phyloP scores from a whole-genome alignment of 345 rosid genomes.

The Syzygium oleosum region DNA sequence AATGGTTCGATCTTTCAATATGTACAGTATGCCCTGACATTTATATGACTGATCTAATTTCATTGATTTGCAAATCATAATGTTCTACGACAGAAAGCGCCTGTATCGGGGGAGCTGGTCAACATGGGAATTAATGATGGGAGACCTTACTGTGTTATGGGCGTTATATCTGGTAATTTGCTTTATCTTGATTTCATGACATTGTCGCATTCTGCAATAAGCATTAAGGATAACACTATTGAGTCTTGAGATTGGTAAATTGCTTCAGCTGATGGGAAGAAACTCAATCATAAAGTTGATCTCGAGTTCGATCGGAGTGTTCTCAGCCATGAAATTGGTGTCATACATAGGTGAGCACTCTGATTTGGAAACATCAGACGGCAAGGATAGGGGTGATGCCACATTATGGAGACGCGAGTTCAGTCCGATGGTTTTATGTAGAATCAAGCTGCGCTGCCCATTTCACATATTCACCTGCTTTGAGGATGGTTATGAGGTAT shows the following conservation, averaged over 20 bases:
- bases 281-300: slow-evolving; percentile 23
- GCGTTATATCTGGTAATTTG: slow-evolving; percentile 21
- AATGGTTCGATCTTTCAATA: slow-evolving; percentile 14
- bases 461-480: no score
- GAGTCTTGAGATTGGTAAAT: background rate
- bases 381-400: no score
- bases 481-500: no score
- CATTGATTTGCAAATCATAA: background rate
- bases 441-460: no score
- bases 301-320: no score
- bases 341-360: no score
- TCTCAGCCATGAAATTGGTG: no score
- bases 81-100: slow-evolving; percentile 14
- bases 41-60: background rate
- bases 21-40: background rate
- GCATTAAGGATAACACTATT: background rate
- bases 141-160: slow-evolving; percentile 26
- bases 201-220: background rate
- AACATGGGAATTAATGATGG: slow-evolving; percentile 14
- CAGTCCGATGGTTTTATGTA: no score
- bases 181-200: background rate
- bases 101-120: slow-evolving; percentile 20
- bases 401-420: no score
- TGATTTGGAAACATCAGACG: no score
- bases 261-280: slow-evolving; percentile 22